Base-by-base conservation (phyloP, 768 basidiomycete genomes). In the Serpula lacrymans region DNA sequence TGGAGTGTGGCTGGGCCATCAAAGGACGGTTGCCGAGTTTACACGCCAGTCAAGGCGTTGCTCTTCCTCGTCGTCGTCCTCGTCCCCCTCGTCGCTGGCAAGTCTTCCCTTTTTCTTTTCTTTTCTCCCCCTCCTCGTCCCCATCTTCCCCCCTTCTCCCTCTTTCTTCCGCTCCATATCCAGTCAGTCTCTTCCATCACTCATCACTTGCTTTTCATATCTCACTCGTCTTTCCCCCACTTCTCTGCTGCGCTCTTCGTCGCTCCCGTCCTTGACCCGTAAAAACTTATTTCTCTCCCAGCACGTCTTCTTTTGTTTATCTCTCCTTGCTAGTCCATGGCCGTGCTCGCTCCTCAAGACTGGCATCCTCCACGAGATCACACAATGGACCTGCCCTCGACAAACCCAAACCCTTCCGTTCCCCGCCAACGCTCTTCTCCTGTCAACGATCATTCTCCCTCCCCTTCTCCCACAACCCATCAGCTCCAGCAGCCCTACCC, bases 281-380 rank as follows among this genome's bases (percentile, higher is more conserved):
- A n/a, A n/a, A n/a, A n/a, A n/a, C n/a, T n/a, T n/a, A n/a, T 14
- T 33, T 18, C 14, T 33, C 14, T 33, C 6, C n/a, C n/a, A 33
- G 31, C 6, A 6, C 31, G 6, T n/a, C 14, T 33, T 14, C 20
- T 6, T 33, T 6, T 14, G 31, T 6, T 37, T n/a, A n/a, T n/a
- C n/a, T n/a, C n/a, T 37, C 23, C 18, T 6, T 11, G 35, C 17
- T 13, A 42, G 71, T 77, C 71, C 72, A 87, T 88, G 85, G 85
- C 85, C 67, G 75, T 85, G 71, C 79, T 87, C 68, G 82, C 78
- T 49, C 73, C 80, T 60, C 72, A 77, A 68, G 84, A 87, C 71
- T 86, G 84, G 84, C 76, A 76, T 51, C 75, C 72, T 51, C 72
- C 74, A 57, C 75, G 75, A 74, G 78, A 84, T 65, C 64, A 65